Base-by-base conservation (phyloP, 202 grass and related monocot species). In the Alloteropsis angusta region DNA sequence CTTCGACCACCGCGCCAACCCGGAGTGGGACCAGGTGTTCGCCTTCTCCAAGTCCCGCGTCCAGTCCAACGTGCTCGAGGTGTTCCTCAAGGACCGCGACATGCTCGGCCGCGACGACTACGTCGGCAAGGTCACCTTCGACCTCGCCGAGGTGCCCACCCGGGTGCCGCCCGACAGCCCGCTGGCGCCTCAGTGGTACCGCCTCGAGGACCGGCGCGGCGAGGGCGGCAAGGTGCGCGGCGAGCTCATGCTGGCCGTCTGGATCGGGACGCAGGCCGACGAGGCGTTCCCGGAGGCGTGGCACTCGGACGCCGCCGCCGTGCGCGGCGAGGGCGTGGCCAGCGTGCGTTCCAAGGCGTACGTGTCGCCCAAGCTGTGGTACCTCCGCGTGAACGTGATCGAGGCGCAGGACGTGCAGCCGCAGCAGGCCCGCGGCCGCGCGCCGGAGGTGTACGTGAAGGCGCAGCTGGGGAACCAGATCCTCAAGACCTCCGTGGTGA, bases 211-310 rank as follows among this genome's bases (percentile, higher is more conserved):
- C 9, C 71, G 81, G 5, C 91, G 80, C 53, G 80, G 69, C 19
- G 89, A 74, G 4, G 71, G 39, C 0, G 75, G 66, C 0, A 90
- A 92, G 81, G 75, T 94, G 34, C 86, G 92, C 49, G 95, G 95
- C 0, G 95, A 98, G 82, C 79, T 98, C 13, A 98, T 98, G 95
- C 81, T 98, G 2, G 91, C 95, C 5, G 92, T 94, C 1, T 98
- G 95, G 95, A 94, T 94, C 21, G 95, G 95, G 7, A 94, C 95
- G 2, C 95, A 97, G 74, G 91, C 91, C 61, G 94, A 97, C 63
- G 95, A 97, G 78, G 95, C 91, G 14, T 97, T 98, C 83, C 87
- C 91, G 6, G 91, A 94, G 83, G 95, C 95, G 26, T 98, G 95
- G 95, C 91, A 98, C 89, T 90, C 95, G 0, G 95, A 98, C 87